phyloP scores from a whole-genome alignment of 352 stramenopile species.

The Globisporangium echinulatum region DNA sequence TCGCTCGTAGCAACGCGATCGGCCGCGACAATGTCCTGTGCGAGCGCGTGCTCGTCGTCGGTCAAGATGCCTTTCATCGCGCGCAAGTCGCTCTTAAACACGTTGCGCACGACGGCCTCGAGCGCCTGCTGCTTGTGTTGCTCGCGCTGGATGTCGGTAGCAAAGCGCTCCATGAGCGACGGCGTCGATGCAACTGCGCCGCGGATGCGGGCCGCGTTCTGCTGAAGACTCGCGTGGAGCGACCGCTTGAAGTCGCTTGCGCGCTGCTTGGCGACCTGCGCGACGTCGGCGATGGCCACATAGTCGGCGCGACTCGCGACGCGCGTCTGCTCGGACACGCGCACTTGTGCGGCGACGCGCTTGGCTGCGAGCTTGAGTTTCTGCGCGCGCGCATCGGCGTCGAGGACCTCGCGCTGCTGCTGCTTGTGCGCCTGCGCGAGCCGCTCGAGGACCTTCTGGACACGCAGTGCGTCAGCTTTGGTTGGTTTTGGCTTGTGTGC shows the following conservation, averaged over 20 bases:
- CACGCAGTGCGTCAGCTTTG: slow-evolving; percentile 47
- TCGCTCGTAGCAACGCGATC: slow-evolving; percentile 9
- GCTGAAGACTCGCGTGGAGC: slow-evolving; percentile 52
- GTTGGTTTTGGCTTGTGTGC: slow-evolving; percentile 18
- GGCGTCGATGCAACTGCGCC: slow-evolving; percentile 37
- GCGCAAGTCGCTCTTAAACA: slow-evolving; percentile 56
- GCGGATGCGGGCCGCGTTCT: slow-evolving; percentile 57
- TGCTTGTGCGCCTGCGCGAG: slow-evolving; percentile 30
- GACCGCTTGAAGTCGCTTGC: slow-evolving; percentile 50
- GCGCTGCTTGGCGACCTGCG: slow-evolving; percentile 40
- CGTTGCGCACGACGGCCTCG: slow-evolving; percentile 62
- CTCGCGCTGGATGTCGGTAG: slow-evolving; percentile 59
- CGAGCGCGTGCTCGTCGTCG: slow-evolving; percentile 61
- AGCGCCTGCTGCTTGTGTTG: slow-evolving; percentile 62
- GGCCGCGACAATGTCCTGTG: slow-evolving; percentile 35
- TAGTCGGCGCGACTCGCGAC: slow-evolving; percentile 28
- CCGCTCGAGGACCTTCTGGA: slow-evolving; percentile 36
- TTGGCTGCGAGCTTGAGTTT: slow-evolving; percentile 39
- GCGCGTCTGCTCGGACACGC: slow-evolving; percentile 35
- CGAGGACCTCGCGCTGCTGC: slow-evolving; percentile 21
- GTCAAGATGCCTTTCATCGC: slow-evolving; percentile 61
- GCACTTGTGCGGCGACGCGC: slow-evolving; percentile 51
- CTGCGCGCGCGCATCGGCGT: slow-evolving; percentile 22
- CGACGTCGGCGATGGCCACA: slow-evolving; percentile 34
- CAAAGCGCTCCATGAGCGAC: slow-evolving; percentile 74